Evolutionary conservation across 1,284 basidiomycete genomes (phyloP), one percentile per base, ranked within the genome.

Genomic region (Phellopilus nigrolimitatus): DNA sequence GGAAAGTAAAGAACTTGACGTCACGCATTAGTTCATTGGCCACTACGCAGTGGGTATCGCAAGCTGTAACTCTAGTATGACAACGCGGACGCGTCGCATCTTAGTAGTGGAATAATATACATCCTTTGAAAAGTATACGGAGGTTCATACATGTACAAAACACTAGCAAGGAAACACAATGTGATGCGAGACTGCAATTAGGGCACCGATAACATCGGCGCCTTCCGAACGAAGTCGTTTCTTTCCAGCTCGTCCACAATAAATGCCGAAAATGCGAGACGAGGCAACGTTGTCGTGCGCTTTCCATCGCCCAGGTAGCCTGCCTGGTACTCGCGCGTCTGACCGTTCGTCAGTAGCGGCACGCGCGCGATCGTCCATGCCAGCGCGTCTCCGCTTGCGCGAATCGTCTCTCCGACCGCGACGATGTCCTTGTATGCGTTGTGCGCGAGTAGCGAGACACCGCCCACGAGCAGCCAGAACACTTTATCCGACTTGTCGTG

Each of bases 331-430:
- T 69, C 69, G 55, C 66, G 74, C 13, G 64, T 67, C 21, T 71
- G 61, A 7, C 69, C 66, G 54, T 78, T 71, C 31, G 71, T 80
- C 58, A 87, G 61, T 22, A 82, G 36, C 1, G 82, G 82, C 1
- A 87, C 82, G 27, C 85, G 69, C 19, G 72, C 77, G 37, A 87
- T 76, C 4, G 82, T 87, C 81, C 82, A 87, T 21, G 79, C 74
- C 12, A 85, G 58, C 22, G 74, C 70, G 0, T 66, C 68, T 3
- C 72, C 73, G 48, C 74, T n/a, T n/a, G n/a, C 66, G 12, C 76
- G 70, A 37, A 87, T 71, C 5, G 68, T 69, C 46, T 82, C 68
- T 12, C 80, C 84, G 48, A 84, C 72, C 3, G 68, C 70, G 9
- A 78, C 73, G 27, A 78, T 60, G 55, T 77, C 76, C 41, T 64